phyloP scores from a whole-genome alignment of 2,329 filamentous ascomycete genomes.

The Pyrenochaeta sp. region DNA sequence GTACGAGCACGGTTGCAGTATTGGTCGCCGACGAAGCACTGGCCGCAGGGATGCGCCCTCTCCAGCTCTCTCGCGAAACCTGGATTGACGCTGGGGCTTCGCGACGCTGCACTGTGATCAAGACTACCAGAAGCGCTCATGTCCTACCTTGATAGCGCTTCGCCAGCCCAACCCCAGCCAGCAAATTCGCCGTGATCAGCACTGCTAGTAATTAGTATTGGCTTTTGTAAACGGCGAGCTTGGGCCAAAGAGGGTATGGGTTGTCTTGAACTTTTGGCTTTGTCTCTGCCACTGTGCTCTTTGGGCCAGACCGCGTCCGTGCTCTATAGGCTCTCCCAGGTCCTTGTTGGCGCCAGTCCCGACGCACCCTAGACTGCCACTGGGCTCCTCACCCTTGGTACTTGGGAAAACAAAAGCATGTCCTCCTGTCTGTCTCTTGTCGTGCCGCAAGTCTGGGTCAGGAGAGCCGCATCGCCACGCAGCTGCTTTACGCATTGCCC shows the following conservation, averaged over 20 bases:
- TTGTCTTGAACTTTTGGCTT: conserved; percentile 38
- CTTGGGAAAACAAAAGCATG: conserved; percentile 43
- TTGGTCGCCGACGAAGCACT: conserved; percentile 41
- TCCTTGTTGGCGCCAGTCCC: conserved; percentile 47
- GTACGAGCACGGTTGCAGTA: conserved; percentile 34
- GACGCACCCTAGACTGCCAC: conserved; percentile 36
- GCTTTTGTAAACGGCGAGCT: conserved; percentile 30
- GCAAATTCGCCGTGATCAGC: conserved; percentile 19
- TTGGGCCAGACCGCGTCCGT: conserved; percentile 48
- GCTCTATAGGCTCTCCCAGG: conserved; percentile 29
- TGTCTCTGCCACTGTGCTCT: conserved; percentile 38
- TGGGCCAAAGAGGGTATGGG: conserved; percentile 25
- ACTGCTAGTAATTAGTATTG: conserved; percentile 27
- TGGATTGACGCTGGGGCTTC: conserved; percentile 21
- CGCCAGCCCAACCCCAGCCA: conserved; percentile 9
- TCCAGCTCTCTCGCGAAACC: conserved; percentile 16
- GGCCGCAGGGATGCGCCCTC: conserved; percentile 25
- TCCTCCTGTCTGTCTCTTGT: conserved; percentile 34
- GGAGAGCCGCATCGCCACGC: conserved; percentile 42
- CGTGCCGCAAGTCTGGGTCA: conserved; percentile 45
- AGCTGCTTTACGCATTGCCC: conserved; percentile 12
- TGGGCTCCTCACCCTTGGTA: conserved; percentile 43
- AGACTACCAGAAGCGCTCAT: conserved; percentile 18
- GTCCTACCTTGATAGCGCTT: conserved; percentile 16
- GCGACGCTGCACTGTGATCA: conserved; percentile 25